Evolutionary conservation across 1,284 basidiomycete species (phyloP), one percentile per base, ranked within the genome.

Genomic region (Ustilago tritici): DNA sequence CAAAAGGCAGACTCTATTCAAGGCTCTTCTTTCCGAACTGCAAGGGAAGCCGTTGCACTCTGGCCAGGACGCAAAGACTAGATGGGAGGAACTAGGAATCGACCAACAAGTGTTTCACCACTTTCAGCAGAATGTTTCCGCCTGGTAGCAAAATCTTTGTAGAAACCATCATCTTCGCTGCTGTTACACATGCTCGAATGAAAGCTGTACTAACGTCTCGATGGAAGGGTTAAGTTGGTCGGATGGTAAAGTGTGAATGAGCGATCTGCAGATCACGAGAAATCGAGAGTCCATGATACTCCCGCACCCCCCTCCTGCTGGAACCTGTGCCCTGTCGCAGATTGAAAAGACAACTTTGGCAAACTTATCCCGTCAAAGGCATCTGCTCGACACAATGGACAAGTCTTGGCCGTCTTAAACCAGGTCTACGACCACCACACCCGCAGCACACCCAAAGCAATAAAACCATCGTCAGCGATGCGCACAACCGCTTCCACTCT

Each of bases 331-430:
- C 32, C 31, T 7, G n/a, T n/a, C 12, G 19, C 53, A 35, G 58
- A 63, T 34, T 70, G 55, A 19, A 75, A 75, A 46, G 59, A 34
- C 4, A 75, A 40, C 28, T 46, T 38, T 1, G 70, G 65, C 34
- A 75, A 38, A 15, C 59, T 56, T 41, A 75, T 53, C 49, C 57
- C 52, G 53, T 76, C 68, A 35, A 76, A 70, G 2, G 64, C 73
- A 61, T 76, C 73, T 34, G 73, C 61, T 23, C 73, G 52, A 52
- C 73, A 76, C 23, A 76, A 41, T 8, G 73, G 73, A 36, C 73
- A 76, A 3, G 60, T 76, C 52, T 76, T 76, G n/a, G 73, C 73
- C n/a, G 53, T 68, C 19, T 65, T 61, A 56, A 76, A 76, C 73
- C 73, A 76, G 2, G 63, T 74, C 71, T 72, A 56, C 58, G 2